These are phyloP conservation scores for Fusarium goolgardi DNA, from an alignment of 2,329 filamentous ascomycete genomes.

Conservation along the genomic window DNA sequence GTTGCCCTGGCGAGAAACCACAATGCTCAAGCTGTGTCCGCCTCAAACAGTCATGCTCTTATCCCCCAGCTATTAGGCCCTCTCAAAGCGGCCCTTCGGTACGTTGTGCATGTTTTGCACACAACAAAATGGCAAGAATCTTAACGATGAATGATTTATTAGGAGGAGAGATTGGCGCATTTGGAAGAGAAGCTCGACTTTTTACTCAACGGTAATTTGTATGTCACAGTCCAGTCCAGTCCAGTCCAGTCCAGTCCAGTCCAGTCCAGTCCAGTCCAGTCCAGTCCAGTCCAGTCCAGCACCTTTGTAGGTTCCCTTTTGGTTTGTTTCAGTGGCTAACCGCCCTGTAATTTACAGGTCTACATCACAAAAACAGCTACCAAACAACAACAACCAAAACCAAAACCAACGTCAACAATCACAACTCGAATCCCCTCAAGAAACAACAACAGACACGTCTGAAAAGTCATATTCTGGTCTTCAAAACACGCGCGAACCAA, in stretches of 20 bases:
- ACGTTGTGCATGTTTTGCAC: conserved; percentile 41
- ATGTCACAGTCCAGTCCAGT: conserved; percentile 2
- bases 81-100: conserved; percentile 59
- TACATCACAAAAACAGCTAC: conserved; percentile 22
- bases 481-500: conserved; percentile 45
- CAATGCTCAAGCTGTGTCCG: conserved; percentile 63
- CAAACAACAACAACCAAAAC: conserved; percentile 22
- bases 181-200: conserved; percentile 65
- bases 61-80: conserved; percentile 54
- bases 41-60: conserved; percentile 60
- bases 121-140: conserved; percentile 12
- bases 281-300: no score
- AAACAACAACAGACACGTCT: conserved; percentile 47
- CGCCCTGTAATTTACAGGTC: conserved; percentile 42
- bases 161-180: conserved; percentile 64
- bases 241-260: no score
- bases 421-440: conserved; percentile 47
- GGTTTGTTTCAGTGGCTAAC: conserved; percentile 15
- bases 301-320: conserved; percentile 9
- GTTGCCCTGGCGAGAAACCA: conserved; percentile 64
- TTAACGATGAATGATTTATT: conserved; percentile 36
- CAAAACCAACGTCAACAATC: conserved; percentile 18
- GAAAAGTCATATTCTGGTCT: conserved; percentile 52
- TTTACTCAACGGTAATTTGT: conserved; percentile 58
- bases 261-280: no score